Evolutionary conservation across 2,329 filamentous ascomycete genomes (phyloP).

Genomic region (Colletotrichum higginsianum): DNA sequence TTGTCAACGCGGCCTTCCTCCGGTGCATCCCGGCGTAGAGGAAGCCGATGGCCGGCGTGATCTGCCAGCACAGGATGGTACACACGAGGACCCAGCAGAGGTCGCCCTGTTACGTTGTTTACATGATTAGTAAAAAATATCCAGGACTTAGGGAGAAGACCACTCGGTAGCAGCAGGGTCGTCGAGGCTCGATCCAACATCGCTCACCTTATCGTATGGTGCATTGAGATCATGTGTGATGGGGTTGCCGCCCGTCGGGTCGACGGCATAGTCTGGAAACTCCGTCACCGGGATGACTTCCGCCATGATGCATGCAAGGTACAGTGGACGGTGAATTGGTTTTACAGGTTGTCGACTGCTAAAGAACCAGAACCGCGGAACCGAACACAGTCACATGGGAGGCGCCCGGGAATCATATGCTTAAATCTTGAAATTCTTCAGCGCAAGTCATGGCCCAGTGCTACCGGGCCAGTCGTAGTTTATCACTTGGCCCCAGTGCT

Average conservation of each 20-base stretch:
- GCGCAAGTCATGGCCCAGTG: not conserved
- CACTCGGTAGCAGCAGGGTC: too few relatives aligned
- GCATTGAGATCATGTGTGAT: conserved; percentile 61
- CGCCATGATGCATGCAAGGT: conserved; percentile 23
- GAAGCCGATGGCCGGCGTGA: conserved; percentile 57
- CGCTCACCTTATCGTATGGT: conserved; percentile 57
- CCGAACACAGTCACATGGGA: not conserved
- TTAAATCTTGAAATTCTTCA: conserved; percentile 15
- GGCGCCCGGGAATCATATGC: conserved; percentile 6
- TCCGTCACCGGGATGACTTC: conserved; percentile 47
- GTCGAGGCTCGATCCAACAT: too few relatives aligned
- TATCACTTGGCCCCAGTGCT: conserved; percentile 15
- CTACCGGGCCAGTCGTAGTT: not conserved
- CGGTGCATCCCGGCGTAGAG: conserved; percentile 57
- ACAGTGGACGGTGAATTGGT: not conserved
- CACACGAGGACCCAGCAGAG: conserved; percentile 59
- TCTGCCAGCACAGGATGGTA: conserved; percentile 56
- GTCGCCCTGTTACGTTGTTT: conserved; percentile 51
- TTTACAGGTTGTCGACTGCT: not conserved
- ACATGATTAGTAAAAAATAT: not conserved
- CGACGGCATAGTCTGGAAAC: conserved; percentile 59
- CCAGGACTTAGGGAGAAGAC: too few relatives aligned
- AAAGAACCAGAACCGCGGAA: conserved; percentile 8
- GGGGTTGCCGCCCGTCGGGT: conserved; percentile 59
- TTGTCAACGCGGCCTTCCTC: conserved; percentile 57